Evolutionary conservation across 768 basidiomycete genomes (phyloP).

Genomic region (Phaffia tasmanica): DNA sequence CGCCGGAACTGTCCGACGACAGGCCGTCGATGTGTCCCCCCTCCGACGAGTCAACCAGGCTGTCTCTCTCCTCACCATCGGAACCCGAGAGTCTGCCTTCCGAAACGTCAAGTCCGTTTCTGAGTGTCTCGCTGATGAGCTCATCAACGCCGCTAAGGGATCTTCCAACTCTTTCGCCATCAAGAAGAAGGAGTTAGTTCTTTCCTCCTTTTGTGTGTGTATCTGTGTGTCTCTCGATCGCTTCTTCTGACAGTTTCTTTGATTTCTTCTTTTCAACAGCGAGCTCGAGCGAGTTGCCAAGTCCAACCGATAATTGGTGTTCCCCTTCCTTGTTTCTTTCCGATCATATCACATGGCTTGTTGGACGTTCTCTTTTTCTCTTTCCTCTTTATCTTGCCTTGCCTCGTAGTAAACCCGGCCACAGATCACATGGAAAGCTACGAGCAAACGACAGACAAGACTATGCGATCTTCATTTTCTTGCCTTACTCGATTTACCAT

Average conservation of each 20-base stretch:
- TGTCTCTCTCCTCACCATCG: constrained; percentile 83
- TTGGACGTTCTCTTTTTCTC: too few relatives aligned
- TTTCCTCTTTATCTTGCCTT: too few relatives aligned
- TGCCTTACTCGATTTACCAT: too few relatives aligned
- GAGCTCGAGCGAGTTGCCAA: constrained; percentile 59
- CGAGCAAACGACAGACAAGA: too few relatives aligned
- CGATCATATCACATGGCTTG: too few relatives aligned
- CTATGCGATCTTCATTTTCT: too few relatives aligned
- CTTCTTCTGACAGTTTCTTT: too few relatives aligned
- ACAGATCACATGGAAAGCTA: too few relatives aligned
- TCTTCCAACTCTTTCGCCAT: constrained; percentile 99
- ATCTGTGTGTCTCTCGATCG: too few relatives aligned
- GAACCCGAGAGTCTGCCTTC: constrained; percentile 99
- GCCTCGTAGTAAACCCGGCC: too few relatives aligned
- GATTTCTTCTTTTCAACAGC: neutral
- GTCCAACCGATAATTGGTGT: constrained; percentile 82
- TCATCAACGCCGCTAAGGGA: constrained; percentile 99
- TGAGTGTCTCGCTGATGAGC: constrained; percentile 96
- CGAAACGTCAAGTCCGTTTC: constrained; percentile 99
- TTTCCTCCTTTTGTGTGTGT: neutral
- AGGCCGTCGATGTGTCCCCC: constrained; percentile 99
- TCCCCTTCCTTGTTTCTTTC: neutral
- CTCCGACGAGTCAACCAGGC: constrained; percentile 97
- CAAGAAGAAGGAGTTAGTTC: constrained; percentile 80
- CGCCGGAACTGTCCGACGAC: constrained; percentile 97